phyloP scores from a whole-genome alignment of 2,329 filamentous ascomycete genomes.

The Xylariaceae sp. region DNA sequence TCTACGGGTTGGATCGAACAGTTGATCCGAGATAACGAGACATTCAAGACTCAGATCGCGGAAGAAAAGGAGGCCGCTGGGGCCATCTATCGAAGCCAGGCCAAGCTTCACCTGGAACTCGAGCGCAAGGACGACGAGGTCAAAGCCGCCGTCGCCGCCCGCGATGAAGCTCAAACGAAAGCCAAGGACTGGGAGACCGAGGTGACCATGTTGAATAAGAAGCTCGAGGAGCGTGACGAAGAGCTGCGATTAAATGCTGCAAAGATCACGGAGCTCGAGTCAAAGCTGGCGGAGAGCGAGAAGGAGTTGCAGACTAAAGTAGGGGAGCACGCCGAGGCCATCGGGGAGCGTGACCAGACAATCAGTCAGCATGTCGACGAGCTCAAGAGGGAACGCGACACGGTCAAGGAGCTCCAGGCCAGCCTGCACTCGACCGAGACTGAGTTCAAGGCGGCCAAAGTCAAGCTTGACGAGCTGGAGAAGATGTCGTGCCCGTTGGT shows the following conservation, averaged over 20 bases:
- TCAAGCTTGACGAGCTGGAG: constrained; percentile 7
- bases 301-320: constrained; percentile 1
- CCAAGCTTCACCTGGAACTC: constrained; percentile 1
- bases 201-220: constrained; percentile 7
- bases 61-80: constrained; percentile 2
- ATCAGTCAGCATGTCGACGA: neutral
- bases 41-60: constrained; percentile 3
- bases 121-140: neutral
- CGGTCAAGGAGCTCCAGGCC: neutral
- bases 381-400: neutral
- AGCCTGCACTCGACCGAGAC: constrained; percentile 1
- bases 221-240: constrained; percentile 8
- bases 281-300: neutral
- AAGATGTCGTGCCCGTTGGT: constrained; percentile 6
- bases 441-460: neutral
- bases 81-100: neutral
- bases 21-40: constrained; percentile 6
- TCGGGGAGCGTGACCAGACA: constrained; percentile 4
- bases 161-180: constrained; percentile 4
- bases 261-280: constrained; percentile 2
- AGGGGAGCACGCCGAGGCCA: constrained; percentile 4
- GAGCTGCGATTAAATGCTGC: constrained; percentile 1
- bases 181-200: constrained; percentile 2
- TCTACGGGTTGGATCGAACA: constrained; percentile 7
- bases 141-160: constrained; percentile 2